phyloP scores from a whole-genome alignment of 352 stramenopile genomes.

The Phytophthora crassamura region DNA sequence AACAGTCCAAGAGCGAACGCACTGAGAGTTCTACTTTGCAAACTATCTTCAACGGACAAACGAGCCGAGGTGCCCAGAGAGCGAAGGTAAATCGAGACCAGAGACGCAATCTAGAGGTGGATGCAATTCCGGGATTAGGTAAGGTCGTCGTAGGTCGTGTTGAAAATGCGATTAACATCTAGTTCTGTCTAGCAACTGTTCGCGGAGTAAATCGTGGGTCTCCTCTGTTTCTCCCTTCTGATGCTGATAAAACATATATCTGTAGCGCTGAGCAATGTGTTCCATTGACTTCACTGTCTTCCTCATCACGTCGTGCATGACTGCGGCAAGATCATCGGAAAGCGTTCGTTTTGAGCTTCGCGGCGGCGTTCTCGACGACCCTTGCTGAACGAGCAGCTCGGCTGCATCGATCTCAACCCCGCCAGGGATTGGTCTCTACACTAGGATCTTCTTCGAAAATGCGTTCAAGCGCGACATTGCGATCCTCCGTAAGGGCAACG shows the following conservation, averaged over 20 bases:
- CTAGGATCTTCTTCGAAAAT: slow-evolving; percentile 10
- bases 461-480: neutral
- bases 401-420: neutral
- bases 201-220: too few relatives aligned
- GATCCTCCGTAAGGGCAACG: neutral
- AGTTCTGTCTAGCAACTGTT: too few relatives aligned
- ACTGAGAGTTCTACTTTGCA: neutral
- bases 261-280: neutral
- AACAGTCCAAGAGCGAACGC: neutral
- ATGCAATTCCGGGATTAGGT: neutral
- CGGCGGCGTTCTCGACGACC: neutral
- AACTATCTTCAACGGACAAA: neutral
- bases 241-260: neutral
- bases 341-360: neutral
- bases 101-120: slow-evolving; percentile 1
- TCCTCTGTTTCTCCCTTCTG: slow-evolving; percentile 5
- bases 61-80: neutral
- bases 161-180: neutral
- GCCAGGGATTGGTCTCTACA: neutral
- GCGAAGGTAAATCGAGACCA: neutral
- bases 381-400: neutral
- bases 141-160: neutral
- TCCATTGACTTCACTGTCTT: neutral
- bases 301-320: neutral
- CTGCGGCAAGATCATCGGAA: neutral